phyloP scores from a whole-genome alignment of 176 grass and related monocot genomes.

The Thalia dealbata region DNA sequence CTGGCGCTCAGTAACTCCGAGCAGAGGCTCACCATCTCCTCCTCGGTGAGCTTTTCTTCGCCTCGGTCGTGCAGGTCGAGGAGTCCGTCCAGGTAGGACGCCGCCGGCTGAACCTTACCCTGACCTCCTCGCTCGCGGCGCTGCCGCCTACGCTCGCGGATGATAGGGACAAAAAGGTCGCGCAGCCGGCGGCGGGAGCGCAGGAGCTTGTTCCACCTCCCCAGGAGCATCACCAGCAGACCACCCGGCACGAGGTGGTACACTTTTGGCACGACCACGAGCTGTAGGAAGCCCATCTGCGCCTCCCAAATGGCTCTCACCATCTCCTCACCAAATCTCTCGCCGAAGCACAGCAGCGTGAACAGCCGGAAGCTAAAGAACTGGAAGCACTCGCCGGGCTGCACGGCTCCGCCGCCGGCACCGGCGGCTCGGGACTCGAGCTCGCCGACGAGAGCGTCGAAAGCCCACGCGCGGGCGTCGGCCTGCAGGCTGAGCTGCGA shows the following conservation, averaged over 20 bases:
- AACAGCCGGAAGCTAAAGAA: slow-evolving; percentile 50
- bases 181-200: slow-evolving; percentile 18
- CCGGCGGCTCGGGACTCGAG: background rate
- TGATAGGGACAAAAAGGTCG: slow-evolving; percentile 30
- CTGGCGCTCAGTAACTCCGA: slow-evolving; percentile 50
- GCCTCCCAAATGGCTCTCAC: slow-evolving; percentile 26
- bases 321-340: slow-evolving; percentile 34
- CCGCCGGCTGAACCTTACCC: too few species aligned
- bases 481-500: slow-evolving; percentile 15
- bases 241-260: slow-evolving; percentile 37
- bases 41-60: slow-evolving; percentile 26
- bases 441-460: slow-evolving; percentile 26
- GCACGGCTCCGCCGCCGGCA: background rate
- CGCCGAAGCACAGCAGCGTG: slow-evolving; percentile 60
- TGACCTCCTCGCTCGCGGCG: background rate
- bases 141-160: background rate
- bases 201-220: slow-evolving; percentile 21
- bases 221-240: slow-evolving; percentile 35
- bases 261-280: slow-evolving; percentile 21
- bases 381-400: slow-evolving; percentile 32
- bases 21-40: slow-evolving; percentile 39
- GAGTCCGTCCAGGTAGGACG: slow-evolving; percentile 35
- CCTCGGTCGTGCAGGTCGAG: slow-evolving; percentile 34
- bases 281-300: background rate
- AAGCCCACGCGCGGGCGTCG: slow-evolving; percentile 17